phyloP scores from a whole-genome alignment of 2,329 filamentous ascomycete genomes.

The Colletotrichum eleusines region DNA sequence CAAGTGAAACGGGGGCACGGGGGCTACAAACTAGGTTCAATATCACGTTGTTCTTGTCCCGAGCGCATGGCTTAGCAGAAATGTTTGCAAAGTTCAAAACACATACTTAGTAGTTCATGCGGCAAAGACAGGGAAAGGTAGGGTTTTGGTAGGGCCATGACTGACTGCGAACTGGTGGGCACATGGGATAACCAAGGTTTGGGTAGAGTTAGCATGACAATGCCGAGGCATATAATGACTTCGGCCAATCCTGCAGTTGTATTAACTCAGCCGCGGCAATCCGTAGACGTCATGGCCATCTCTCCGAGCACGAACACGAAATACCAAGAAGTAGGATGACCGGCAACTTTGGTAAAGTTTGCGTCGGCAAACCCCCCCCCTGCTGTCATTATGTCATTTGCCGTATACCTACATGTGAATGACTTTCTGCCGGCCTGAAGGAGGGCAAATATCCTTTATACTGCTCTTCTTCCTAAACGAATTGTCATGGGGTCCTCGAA shows the following conservation, averaged over 20 bases:
- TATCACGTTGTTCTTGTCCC: background rate
- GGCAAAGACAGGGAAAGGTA: background rate
- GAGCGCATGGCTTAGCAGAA: slow-evolving; percentile 3
- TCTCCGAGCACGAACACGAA: slow-evolving; percentile 13
- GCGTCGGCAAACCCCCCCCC: too few species aligned
- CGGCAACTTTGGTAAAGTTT: too few species aligned
- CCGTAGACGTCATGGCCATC: background rate
- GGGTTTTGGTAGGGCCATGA: background rate
- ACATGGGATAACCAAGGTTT: slow-evolving; percentile 14
- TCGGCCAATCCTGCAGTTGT: background rate
- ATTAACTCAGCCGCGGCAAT: background rate
- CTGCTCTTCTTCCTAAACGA: too few species aligned
- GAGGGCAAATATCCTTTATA: too few species aligned
- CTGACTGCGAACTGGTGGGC: slow-evolving; percentile 9
- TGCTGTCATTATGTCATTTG: too few species aligned
- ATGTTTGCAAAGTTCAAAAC: slow-evolving; percentile 8
- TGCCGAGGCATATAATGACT: background rate
- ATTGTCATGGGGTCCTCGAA: too few species aligned
- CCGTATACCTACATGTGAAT: too few species aligned
- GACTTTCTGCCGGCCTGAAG: too few species aligned
- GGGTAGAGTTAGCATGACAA: background rate
- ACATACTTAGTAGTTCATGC: slow-evolving; percentile 13
- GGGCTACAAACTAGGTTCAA: background rate
- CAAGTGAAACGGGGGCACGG: slow-evolving; percentile 21
- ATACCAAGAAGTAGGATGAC: background rate